Conservation (phyloP, 352 stramenopile species). For the Phytophthora megakarya region DNA sequence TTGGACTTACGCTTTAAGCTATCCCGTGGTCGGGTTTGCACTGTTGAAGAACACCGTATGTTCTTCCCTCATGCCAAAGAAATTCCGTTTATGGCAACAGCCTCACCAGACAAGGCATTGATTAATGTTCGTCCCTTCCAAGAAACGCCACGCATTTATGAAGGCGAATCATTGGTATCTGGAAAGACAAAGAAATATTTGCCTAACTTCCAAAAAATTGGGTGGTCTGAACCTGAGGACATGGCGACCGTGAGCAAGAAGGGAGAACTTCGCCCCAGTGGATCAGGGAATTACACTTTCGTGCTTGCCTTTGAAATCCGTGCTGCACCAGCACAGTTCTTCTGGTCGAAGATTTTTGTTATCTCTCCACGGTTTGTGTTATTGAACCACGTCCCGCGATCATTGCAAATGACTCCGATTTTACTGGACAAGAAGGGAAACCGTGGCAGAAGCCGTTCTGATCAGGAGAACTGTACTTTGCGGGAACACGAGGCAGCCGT, state of each 20-base stretch:
- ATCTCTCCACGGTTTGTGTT: conserved; percentile 82
- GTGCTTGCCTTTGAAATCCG: conserved; percentile 82
- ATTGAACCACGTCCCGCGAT: conserved; percentile 62
- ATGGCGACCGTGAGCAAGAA: conserved; percentile 79
- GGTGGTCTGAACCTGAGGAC: conserved; percentile 75
- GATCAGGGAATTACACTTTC: conserved; percentile 61
- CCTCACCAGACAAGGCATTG: conserved; percentile 64
- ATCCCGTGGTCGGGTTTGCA: conserved; percentile 56
- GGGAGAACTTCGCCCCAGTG: conserved; percentile 59
- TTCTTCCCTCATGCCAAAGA: conserved; percentile 72
- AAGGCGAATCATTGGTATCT: conserved; percentile 55
- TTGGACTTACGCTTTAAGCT: conserved; percentile 77
- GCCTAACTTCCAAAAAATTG: conserved; percentile 69
- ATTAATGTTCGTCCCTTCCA: conserved; percentile 72
- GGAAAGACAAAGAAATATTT: conserved; percentile 71
- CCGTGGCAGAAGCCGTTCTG: conserved; percentile 39
- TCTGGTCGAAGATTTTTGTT: conserved; percentile 80
- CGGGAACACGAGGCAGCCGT: conserved; percentile 59
- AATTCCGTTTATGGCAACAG: conserved; percentile 70
- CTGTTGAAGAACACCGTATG: conserved; percentile 66
- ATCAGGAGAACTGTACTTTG: conserved; percentile 47
- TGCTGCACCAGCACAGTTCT: conserved; percentile 82
- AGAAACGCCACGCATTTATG: conserved; percentile 61
- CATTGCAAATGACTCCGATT: conserved; percentile 74
- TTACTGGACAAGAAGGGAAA: conserved; percentile 79